Evolutionary conservation across 2,329 filamentous ascomycete species (phyloP), one percentile per base, ranked within the genome.

Genomic region (Monosporascus cannonballus): DNA sequence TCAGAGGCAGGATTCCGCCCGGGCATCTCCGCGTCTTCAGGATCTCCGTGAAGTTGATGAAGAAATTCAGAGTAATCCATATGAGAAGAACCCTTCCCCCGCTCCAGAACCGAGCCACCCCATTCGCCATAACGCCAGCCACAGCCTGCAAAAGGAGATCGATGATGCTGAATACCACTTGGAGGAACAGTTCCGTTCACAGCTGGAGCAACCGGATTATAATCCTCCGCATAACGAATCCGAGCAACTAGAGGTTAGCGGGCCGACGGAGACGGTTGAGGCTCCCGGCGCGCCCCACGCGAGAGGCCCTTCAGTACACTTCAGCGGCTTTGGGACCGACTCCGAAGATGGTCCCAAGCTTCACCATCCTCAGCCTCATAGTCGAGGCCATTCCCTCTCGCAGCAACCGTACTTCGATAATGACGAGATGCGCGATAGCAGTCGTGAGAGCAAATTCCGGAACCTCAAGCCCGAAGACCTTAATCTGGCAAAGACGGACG

Each of bases 101-200:
- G 80, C 77, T 0, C 76, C 80, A 0, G 78, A 84, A 60, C 73
- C 77, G 9, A 52, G 61, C 11, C 69, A 70, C 47, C 73, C 73
- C 46, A 72, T 77, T 50, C 69, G 73, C 47, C 87, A 92, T 61
- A 91, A 91, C 60, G 78, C 89, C 41, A 91, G 86, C 62, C 80
- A 85, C 57, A 89, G 84, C 46, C 77, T 96, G 24, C 90, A 96
- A 67, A 86, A 86, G 56, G 90, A 94, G 60, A 86, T 95, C 52
- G 87, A 94, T 48, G 88, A 92, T 64, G 86, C 89, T 4, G 89
- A 96, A 62, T 93, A 94, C 64, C 89, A 93, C 61, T 71, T 94
- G 56, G 89, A 92, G 65, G 84, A 91, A 65, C 85, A 89, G 55
- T 84, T 92, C 56, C 84, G 89, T 49, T 85, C 87, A 51, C 86